Base-by-base conservation (phyloP, 73 alveolate genomes). In the Stentor coeruleus region DNA sequence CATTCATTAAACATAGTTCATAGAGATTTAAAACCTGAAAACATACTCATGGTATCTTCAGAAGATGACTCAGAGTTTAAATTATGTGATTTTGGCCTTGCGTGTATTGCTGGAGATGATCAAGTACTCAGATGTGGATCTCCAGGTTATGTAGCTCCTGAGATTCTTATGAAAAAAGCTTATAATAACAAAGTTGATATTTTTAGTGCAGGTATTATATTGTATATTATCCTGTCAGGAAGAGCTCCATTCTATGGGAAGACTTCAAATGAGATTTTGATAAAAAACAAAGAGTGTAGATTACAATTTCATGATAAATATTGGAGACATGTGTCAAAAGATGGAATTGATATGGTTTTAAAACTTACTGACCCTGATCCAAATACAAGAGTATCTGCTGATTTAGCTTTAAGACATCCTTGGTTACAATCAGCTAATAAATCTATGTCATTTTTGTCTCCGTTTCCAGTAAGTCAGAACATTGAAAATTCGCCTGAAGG, bases 71-170 rank as follows among this genome's bases (percentile, higher is more conserved):
- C 81, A 2, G 55, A 85, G 40, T 81, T 87, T 38, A 84, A 83
- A 59, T 41, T 87, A 59, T 59, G 89, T 59, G 93, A 87, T 82
- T 87, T 87, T 87, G 93, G 93, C n/a, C 40, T 87, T 38, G 93
- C 93, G 14, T 74, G 76, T 39, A 85, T 82, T 72, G 30, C 84
- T 59, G 77, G 36, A 82, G 82, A 81, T 74, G 28, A 6, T 14
- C 41, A 28, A 26, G 6, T 14, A 6, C 41, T 60, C 0, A 81
- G 93, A 82, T 90, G 96, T 85, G 96, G 96, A 35, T 84, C 95
- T 57, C 89, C 89, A 0, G 91, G 93, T 60, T 90, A 89, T 88
- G 90, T 90, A 81, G 96, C 96, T 42, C 96, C 96, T 20, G 96
- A 90, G 81, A 82, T 91, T 6, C 75, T 91, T 31, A 58, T 84